These are phyloP conservation scores for Phytophthora sp. DNA, from an alignment of 352 stramenopile genomes.

Conservation along the genomic window DNA sequence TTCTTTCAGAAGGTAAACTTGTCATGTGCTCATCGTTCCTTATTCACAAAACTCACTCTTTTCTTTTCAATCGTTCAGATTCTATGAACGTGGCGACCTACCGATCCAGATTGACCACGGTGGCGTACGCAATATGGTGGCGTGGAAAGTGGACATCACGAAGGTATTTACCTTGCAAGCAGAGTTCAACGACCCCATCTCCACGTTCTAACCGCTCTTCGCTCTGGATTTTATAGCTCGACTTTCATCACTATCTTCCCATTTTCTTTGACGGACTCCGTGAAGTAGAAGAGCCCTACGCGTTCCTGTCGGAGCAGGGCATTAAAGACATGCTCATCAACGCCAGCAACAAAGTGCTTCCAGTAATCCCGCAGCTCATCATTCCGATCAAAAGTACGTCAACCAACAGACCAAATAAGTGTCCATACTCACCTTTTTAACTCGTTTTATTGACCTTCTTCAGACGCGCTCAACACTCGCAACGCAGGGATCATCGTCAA, in stretches of 20 bases:
- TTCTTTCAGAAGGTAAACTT: constrained; percentile 65
- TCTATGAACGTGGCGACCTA: constrained; percentile 95
- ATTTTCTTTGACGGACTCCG: constrained; percentile 98
- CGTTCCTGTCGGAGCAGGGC: constrained; percentile 95
- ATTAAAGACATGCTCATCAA: constrained; percentile 98
- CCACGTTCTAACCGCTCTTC: not conserved
- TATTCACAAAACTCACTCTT: not conserved
- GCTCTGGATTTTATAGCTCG: constrained; percentile 66
- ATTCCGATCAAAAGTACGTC: constrained; percentile 96
- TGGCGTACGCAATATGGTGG: constrained; percentile 95
- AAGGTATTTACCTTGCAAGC: constrained; percentile 71
- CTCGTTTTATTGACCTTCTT: not conserved
- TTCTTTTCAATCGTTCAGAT: constrained; percentile 42
- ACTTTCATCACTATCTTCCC: constrained; percentile 98
- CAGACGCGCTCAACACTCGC: constrained; percentile 93
- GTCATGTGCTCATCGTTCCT: no score
- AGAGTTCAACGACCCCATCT: not conserved
- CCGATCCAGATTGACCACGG: constrained; percentile 97
- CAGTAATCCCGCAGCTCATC: constrained; percentile 97
- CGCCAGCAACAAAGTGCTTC: constrained; percentile 94
- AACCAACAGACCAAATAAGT: not conserved
- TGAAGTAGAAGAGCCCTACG: constrained; percentile 96
- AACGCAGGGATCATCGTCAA: constrained; percentile 95
- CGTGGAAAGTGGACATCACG: constrained; percentile 96
- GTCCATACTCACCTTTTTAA: constrained; percentile 1